These are phyloP conservation scores for Lentinula edodes DNA, from an alignment of 768 basidiomycete genomes.

Conservation along the genomic window DNA sequence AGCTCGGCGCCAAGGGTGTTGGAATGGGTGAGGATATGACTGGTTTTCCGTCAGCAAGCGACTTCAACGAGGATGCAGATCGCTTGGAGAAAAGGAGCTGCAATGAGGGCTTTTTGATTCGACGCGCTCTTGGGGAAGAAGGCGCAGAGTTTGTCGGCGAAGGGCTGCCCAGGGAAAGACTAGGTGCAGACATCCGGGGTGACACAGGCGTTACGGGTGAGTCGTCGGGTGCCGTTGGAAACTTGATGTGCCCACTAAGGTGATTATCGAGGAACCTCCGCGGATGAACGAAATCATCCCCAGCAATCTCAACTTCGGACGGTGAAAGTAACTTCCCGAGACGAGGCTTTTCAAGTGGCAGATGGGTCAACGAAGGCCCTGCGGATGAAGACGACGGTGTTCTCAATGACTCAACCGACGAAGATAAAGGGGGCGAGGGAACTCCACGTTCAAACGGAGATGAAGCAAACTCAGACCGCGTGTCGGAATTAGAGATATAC, in stretches of 20 bases:
- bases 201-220: slow-evolving; percentile 23
- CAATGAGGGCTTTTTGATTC: slow-evolving; percentile 63
- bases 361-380: slow-evolving; percentile 33
- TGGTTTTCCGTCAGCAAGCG: slow-evolving; percentile 22
- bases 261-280: slow-evolving; percentile 12
- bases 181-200: slow-evolving; percentile 28
- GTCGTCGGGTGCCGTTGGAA: slow-evolving; percentile 34
- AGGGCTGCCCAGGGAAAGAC: slow-evolving; percentile 23
- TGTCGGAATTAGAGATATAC: slow-evolving; percentile 25
- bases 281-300: slow-evolving; percentile 6
- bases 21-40: slow-evolving; percentile 22
- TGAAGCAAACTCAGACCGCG: slow-evolving; percentile 11
- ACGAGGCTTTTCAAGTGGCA: slow-evolving; percentile 23
- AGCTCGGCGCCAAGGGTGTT: slow-evolving; percentile 23
- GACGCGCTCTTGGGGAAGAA: slow-evolving; percentile 24
- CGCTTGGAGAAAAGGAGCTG: slow-evolving; percentile 65
- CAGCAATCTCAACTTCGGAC: slow-evolving; percentile 17
- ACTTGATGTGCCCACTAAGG: slow-evolving; percentile 33
- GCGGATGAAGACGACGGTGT: slow-evolving; percentile 51
- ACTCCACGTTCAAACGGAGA: slow-evolving; percentile 14
- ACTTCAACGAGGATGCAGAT: slow-evolving; percentile 42
- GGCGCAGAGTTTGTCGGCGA: slow-evolving; percentile 24
- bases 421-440: slow-evolving; percentile 42
- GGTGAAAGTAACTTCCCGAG: slow-evolving; percentile 13
- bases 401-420: slow-evolving; percentile 56